Conservation (phyloP, 148 eudicot species). For the Talinum fruticosum region DNA sequence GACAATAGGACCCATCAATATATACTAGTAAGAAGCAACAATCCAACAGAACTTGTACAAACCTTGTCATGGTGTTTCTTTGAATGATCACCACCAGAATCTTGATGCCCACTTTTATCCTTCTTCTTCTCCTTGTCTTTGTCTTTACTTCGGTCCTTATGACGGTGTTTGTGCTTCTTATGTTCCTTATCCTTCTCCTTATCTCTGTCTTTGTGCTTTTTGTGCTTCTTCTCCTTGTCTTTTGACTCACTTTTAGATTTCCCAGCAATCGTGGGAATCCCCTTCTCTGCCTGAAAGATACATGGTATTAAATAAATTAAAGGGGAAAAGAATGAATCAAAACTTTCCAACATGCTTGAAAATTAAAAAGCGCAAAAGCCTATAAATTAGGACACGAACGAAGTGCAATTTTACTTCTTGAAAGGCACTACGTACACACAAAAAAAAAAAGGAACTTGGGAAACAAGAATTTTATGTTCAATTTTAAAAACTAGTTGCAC, state of each 20-base stretch:
- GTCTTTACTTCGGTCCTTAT: slow-evolving; percentile 90
- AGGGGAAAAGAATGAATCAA: not conserved
- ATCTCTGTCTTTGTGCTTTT: slow-evolving; percentile 79
- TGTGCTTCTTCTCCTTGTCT: slow-evolving; percentile 91
- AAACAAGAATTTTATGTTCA: too few species aligned
- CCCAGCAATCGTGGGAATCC: slow-evolving; percentile 72
- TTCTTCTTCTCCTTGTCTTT: slow-evolving; percentile 87
- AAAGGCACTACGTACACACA: not conserved
- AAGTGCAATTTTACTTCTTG: not conserved
- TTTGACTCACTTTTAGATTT: slow-evolving; percentile 76
- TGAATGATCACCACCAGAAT: slow-evolving; percentile 70
- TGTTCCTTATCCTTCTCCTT: slow-evolving; percentile 91
- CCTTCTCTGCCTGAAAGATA: slow-evolving; percentile 71
- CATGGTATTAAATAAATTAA: slow-evolving; percentile 4
- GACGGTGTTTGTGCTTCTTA: slow-evolving; percentile 94
- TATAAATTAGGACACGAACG: not conserved
- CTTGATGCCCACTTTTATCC: slow-evolving; percentile 69
- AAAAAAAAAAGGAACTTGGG: not conserved
- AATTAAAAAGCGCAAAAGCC: not conserved
- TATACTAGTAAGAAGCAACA: not conserved
- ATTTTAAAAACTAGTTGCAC: too few species aligned
- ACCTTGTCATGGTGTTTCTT: slow-evolving; percentile 94
- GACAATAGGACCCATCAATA: not conserved
- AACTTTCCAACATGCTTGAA: not conserved
- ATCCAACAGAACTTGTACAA: slow-evolving; percentile 12